Conservation (phyloP, 2,329 filamentous ascomycete species). For the Aspergillus udagawae region DNA sequence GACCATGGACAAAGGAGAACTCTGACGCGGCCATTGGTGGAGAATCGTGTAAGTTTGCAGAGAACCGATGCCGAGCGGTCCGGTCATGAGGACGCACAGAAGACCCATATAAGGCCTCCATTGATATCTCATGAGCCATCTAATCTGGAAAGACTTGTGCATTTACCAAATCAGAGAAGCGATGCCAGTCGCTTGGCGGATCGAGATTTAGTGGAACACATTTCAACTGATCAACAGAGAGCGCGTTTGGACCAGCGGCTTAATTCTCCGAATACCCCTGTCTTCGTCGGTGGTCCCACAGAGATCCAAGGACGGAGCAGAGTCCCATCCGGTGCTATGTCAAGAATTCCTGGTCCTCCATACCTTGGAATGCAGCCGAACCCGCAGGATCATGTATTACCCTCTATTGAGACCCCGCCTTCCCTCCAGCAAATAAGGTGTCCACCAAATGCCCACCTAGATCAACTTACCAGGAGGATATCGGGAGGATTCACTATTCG, state of each 20-base stretch:
- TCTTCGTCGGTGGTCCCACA: slow-evolving; percentile 31
- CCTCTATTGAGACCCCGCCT: slow-evolving; percentile 33
- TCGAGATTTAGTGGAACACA: slow-evolving; percentile 19
- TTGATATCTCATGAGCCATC: background rate
- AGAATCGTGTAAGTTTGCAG: slow-evolving; percentile 18
- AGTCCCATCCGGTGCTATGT: slow-evolving; percentile 14
- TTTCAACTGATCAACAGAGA: slow-evolving; percentile 13
- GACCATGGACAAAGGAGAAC: slow-evolving; percentile 11
- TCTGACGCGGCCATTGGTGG: slow-evolving; percentile 5
- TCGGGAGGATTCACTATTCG: slow-evolving; percentile 22
- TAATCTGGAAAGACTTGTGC: background rate
- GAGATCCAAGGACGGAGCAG: slow-evolving; percentile 15
- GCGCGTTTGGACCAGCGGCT: slow-evolving; percentile 13
- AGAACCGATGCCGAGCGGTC: background rate
- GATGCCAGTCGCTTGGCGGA: slow-evolving; percentile 21
- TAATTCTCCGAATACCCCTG: slow-evolving; percentile 21
- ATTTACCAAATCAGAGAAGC: background rate
- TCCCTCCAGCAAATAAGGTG: slow-evolving; percentile 20
- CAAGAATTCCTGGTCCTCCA: slow-evolving; percentile 12
- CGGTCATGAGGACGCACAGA: background rate
- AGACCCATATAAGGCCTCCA: background rate
- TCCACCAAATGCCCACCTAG: slow-evolving; percentile 21
- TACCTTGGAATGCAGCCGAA: slow-evolving; percentile 15
- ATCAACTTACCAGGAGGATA: slow-evolving; percentile 27
- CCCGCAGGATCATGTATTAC: slow-evolving; percentile 29